Percentiles rank a stretch among this genome's conserved stretches.
Conservation (phyloP, 768 basidiomycete genomes). For the Pisolithus microcarpus region DNA sequence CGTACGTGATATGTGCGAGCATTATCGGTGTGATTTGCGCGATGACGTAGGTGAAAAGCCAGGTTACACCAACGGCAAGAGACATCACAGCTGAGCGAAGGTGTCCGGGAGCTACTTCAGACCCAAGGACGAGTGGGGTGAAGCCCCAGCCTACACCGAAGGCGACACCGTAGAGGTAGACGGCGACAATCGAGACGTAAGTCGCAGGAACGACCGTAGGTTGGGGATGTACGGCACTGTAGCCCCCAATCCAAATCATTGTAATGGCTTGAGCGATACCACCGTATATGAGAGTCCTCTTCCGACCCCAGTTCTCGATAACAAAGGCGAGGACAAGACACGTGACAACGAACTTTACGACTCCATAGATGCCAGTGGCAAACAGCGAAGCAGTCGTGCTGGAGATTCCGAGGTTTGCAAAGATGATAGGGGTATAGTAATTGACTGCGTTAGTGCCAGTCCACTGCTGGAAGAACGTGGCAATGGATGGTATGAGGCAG, state of each 20-base stretch:
- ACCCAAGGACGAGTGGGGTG: slow-evolving; percentile 28
- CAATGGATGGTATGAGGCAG: slow-evolving; percentile 26
- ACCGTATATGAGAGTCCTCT: slow-evolving; percentile 30
- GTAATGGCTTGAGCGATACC: slow-evolving; percentile 28
- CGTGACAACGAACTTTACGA: slow-evolving; percentile 31
- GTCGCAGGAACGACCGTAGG: slow-evolving; percentile 20
- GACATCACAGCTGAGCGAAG: slow-evolving; percentile 27
- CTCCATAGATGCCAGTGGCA: slow-evolving; percentile 36
- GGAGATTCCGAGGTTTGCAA: slow-evolving; percentile 29
- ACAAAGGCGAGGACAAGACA: slow-evolving; percentile 29
- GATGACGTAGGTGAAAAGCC: slow-evolving; percentile 33
- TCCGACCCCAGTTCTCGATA: slow-evolving; percentile 35
- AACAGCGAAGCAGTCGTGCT: slow-evolving; percentile 26
- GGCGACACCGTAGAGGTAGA: slow-evolving; percentile 31
- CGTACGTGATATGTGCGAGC: slow-evolving; percentile 21
- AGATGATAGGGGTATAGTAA: slow-evolving; percentile 34
- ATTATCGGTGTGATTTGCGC: slow-evolving; percentile 33
- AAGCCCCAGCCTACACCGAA: slow-evolving; percentile 31
- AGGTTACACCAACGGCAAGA: slow-evolving; percentile 25
- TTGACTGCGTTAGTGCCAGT: slow-evolving; percentile 37
- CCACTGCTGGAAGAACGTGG: slow-evolving; percentile 34
- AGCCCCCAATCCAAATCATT: slow-evolving; percentile 34
- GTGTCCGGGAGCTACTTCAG: slow-evolving; percentile 33
- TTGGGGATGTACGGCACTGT: slow-evolving; percentile 24
- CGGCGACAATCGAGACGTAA: slow-evolving; percentile 29